Conservation (phyloP, 2,329 filamentous ascomycete species). For the Amauroascus verrucosus region DNA sequence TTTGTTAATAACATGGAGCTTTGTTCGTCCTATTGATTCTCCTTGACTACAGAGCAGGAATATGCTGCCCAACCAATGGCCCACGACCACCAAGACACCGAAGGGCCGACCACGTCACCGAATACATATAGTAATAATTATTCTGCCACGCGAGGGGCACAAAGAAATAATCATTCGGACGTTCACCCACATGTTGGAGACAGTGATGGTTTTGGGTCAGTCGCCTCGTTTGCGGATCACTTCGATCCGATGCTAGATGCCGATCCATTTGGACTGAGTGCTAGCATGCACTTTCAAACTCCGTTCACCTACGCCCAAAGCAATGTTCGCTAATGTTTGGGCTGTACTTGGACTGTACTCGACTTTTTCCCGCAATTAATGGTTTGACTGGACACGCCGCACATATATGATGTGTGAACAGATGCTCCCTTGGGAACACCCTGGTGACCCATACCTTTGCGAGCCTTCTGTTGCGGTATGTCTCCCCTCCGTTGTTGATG, state of each 20-base stretch:
- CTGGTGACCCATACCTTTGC: background rate
- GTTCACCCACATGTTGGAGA: constrained; percentile 20
- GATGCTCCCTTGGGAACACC: too few relatives aligned
- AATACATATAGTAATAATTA: background rate
- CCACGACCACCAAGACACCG: background rate
- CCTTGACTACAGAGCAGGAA: constrained; percentile 68
- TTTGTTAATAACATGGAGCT: constrained; percentile 39
- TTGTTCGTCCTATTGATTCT: constrained; percentile 52
- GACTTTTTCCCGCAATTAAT: too few relatives aligned
- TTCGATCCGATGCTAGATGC: constrained; percentile 85
- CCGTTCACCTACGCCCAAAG: constrained; percentile 50
- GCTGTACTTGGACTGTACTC: background rate
- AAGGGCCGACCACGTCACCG: constrained; percentile 1
- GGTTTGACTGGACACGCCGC: too few relatives aligned
- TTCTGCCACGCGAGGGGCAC: background rate
- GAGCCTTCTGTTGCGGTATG: background rate
- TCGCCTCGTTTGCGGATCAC: constrained; percentile 50
- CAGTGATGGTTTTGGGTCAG: constrained; percentile 34
- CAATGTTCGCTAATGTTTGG: constrained; percentile 25
- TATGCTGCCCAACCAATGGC: constrained; percentile 80
- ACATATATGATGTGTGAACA: too few relatives aligned
- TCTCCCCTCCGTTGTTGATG: background rate
- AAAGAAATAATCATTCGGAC: background rate
- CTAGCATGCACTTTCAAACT: constrained; percentile 89
- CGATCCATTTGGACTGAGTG: constrained; percentile 85